Evolutionary conservation across 257 asterid species (phyloP).

Genomic region (Penstemon newberryi): DNA sequence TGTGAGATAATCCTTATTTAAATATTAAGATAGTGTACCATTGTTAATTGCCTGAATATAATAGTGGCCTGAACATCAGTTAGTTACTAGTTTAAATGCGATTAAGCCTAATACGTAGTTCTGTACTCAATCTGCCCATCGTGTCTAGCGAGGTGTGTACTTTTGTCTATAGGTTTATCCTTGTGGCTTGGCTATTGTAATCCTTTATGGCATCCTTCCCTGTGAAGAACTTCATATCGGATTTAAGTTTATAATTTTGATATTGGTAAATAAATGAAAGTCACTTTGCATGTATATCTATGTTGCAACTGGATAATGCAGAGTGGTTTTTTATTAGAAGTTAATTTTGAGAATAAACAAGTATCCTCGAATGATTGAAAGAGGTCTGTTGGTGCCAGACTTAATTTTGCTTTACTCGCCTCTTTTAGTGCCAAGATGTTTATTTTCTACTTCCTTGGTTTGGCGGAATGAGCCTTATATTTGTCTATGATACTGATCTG

Average conservation of each 20-base stretch:
- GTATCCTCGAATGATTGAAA: not conserved
- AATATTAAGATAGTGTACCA: not conserved
- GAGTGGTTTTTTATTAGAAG: not conserved
- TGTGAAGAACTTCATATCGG: not conserved
- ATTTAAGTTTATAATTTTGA: not conserved
- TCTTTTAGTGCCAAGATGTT: not conserved
- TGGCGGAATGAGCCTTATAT: not conserved
- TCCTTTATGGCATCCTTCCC: constrained; percentile 7
- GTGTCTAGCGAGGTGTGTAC: not conserved
- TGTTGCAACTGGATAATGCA: not conserved
- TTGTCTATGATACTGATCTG: not conserved
- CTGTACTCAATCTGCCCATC: not conserved
- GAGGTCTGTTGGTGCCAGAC: not conserved
- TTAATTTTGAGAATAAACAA: not conserved
- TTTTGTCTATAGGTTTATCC: not conserved
- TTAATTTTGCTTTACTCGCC: not conserved
- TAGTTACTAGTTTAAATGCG: constrained; percentile 2
- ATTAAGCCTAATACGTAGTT: not conserved
- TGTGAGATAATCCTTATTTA: not conserved
- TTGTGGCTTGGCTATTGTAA: constrained; percentile 14
- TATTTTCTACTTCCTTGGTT: not conserved
- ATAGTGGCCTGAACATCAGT: constrained; percentile 15
- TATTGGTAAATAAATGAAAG: not conserved
- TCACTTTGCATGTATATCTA: not conserved
- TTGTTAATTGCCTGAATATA: constrained; percentile 15